Conservation (phyloP, 1,284 basidiomycete species). For the Singerocomus inundabilis region DNA sequence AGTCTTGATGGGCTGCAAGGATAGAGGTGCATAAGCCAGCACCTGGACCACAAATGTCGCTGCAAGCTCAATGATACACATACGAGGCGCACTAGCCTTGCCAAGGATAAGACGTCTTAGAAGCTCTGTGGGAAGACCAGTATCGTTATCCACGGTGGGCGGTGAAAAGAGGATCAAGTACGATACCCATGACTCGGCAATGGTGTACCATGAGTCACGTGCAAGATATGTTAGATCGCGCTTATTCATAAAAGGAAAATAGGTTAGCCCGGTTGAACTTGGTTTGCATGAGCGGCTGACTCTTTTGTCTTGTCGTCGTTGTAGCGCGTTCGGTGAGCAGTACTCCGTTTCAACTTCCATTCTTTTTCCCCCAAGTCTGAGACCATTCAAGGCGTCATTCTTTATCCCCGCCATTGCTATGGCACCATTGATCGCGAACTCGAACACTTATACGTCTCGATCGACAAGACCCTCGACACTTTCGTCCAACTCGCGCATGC, state of each 20-base stretch:
- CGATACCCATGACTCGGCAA: conserved; percentile 78
- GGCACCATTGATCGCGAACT: conserved; percentile 15
- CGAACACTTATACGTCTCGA: conserved; percentile 11
- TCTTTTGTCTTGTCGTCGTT: background rate
- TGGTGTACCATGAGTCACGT: too few species aligned
- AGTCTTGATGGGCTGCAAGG: conserved; percentile 59
- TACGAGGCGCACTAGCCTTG: background rate
- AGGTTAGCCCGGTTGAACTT: conserved; percentile 23
- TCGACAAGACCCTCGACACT: conserved; percentile 6
- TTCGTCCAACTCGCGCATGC: conserved; percentile 41
- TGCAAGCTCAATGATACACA: conserved; percentile 26
- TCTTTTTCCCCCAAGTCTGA: background rate
- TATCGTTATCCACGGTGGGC: conserved; percentile 30
- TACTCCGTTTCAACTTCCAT: background rate
- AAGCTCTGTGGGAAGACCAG: conserved; percentile 13
- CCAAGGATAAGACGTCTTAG: conserved; percentile 10
- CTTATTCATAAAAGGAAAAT: conserved; percentile 24
- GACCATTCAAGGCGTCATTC: conserved; percentile 20
- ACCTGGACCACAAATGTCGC: conserved; percentile 86
- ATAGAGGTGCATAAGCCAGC: conserved; percentile 73
- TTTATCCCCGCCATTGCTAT: conserved; percentile 14
- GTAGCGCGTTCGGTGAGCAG: conserved; percentile 16
- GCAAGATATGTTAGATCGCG: conserved; percentile 3
- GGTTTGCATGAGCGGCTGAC: conserved; percentile 17
- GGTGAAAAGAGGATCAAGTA: conserved; percentile 60